These are phyloP conservation scores for Syzygium aromaticum DNA, from an alignment of 345 rosid genomes.

Conservation along the genomic window DNA sequence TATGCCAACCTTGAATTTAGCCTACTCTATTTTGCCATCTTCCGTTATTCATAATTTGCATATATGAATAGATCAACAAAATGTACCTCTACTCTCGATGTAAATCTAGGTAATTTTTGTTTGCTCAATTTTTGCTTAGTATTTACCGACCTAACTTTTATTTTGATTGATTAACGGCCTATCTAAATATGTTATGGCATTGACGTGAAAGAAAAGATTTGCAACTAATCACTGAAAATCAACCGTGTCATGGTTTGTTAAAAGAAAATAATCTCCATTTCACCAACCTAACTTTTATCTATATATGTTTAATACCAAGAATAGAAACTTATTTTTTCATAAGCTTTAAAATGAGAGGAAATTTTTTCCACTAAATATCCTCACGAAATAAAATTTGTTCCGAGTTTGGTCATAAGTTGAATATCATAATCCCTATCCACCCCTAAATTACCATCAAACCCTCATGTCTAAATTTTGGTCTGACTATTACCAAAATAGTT, in stretches of 20 bases:
- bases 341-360: not conserved
- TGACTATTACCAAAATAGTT: not conserved
- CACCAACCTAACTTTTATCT: not conserved
- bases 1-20: not conserved
- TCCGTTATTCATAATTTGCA: not conserved
- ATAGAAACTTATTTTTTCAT: not conserved
- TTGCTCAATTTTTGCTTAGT: not conserved
- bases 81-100: not conserved
- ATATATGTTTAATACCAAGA: not conserved
- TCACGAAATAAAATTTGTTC: not conserved
- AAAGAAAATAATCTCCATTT: not conserved
- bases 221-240: not conserved
- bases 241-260: not conserved
- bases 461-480: not conserved
- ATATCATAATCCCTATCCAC: not conserved
- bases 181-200: not conserved
- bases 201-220: not conserved
- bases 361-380: not conserved
- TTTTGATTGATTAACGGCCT: not conserved
- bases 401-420: not conserved
- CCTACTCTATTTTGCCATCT: not conserved
- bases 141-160: not conserved
- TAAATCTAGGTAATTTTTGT: not conserved
- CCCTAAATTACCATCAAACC: not conserved
- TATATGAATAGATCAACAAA: not conserved